These are phyloP conservation scores for Mucor piriformis DNA, from an alignment of 371 early-diverging fungal genomes.

Conservation along the genomic window DNA sequence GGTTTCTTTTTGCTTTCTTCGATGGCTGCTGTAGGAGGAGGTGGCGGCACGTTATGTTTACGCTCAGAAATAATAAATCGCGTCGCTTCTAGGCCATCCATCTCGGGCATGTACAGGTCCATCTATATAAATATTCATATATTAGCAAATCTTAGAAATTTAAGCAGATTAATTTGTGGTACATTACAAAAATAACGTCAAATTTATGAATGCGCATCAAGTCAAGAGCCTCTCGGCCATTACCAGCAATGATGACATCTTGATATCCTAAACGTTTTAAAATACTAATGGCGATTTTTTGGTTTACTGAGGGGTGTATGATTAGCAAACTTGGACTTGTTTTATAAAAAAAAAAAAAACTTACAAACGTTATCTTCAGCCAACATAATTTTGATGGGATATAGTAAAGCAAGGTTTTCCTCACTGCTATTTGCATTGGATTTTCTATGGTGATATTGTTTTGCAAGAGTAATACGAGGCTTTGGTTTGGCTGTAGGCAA, in stretches of 20 bases:
- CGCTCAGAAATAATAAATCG: constrained; percentile 40
- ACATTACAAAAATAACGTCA: constrained; percentile 47
- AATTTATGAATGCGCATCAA: constrained; percentile 39
- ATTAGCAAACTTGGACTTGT: no score
- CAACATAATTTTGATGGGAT: constrained; percentile 46
- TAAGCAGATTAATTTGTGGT: no score
- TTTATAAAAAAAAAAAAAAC: constrained; percentile 8
- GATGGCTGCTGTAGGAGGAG: neutral
- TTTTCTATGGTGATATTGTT: constrained; percentile 23
- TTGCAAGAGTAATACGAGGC: constrained; percentile 1
- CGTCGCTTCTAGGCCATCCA: constrained; percentile 55
- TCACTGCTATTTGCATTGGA: constrained; percentile 23
- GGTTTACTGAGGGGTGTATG: no score
- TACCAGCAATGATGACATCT: constrained; percentile 54
- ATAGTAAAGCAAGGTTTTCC: constrained; percentile 39
- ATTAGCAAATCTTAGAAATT: no score
- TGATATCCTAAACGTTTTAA: constrained; percentile 58
- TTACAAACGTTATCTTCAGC: constrained; percentile 58
- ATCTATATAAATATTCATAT: no score
- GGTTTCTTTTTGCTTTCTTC: neutral
- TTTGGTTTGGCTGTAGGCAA: neutral
- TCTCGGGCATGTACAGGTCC: constrained; percentile 58
- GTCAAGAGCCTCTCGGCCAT: constrained; percentile 57
- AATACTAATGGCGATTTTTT: constrained; percentile 60
- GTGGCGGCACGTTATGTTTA: constrained; percentile 11